Evolutionary conservation across 2,329 filamentous ascomycete species (phyloP).

Genomic region (Gaeumannomyces tritici): DNA sequence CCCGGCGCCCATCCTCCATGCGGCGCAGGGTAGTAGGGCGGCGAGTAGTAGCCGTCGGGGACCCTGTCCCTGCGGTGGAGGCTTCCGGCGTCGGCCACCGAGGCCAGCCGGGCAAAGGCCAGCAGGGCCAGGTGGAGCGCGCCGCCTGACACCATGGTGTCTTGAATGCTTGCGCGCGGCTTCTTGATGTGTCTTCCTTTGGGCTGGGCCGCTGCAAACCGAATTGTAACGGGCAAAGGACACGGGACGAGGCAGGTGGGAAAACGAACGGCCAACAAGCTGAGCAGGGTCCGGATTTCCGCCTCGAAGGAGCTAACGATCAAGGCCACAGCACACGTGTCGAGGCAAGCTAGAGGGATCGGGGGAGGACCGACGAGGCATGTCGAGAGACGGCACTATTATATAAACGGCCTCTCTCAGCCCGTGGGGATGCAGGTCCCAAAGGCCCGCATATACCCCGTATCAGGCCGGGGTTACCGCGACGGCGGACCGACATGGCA

Average conservation of each 20-base stretch:
- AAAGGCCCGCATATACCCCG: background rate
- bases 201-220: background rate
- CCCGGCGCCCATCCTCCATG: slow-evolving; percentile 60
- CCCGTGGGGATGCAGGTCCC: background rate
- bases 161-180: background rate
- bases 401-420: background rate
- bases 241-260: too few species aligned
- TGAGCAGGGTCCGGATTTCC: background rate
- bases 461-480: background rate
- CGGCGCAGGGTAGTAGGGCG: slow-evolving; percentile 65
- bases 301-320: background rate
- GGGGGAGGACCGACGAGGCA: background rate
- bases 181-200: background rate
- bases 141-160: slow-evolving; percentile 1
- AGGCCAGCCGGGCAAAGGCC: slow-evolving; percentile 4
- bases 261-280: too few species aligned
- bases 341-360: background rate
- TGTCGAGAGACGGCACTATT: background rate
- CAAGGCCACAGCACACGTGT: background rate
- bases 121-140: slow-evolving; percentile 1
- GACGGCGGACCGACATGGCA: too few species aligned
- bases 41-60: slow-evolving; percentile 28
- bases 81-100: slow-evolving; percentile 10
- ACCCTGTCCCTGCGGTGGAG: slow-evolving; percentile 17
- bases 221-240: background rate